Base-by-base conservation (phyloP, 768 basidiomycete species). In the Sarcodon aspratus region DNA sequence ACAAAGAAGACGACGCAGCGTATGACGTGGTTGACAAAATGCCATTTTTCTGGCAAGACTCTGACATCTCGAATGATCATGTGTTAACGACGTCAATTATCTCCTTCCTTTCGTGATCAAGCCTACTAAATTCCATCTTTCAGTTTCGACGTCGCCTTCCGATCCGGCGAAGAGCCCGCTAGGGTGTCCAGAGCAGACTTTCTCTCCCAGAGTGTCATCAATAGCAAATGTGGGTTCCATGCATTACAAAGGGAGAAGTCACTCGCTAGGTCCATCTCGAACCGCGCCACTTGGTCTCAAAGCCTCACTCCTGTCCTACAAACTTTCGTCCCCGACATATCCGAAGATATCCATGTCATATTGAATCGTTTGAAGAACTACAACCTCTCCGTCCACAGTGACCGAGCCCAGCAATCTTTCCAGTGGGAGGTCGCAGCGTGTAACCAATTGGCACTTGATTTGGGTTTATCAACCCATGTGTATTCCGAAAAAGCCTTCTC, bases 91-190 rank as follows among this genome's bases (percentile, higher is more conserved):
- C 69, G 87, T 89, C 54, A 54, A 66, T 46, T 36, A 36, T 12
- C 36, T 36, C 44, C 33, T 48, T 12, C 48, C 9, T 40, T 35
- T 33, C 33, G 33, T 36, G 21, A 34, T 44, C 45, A 32, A 17
- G 17, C 47, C 18, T 43, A 7, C n/a, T 32, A 18, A 36, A 9
- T 47, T 46, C 37, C 44, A 44, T 11, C 38, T 0, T 46, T 21
- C 50, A 88, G 87, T 11, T 78, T 73, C 51, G 87, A 91, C 57
- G 60, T 84, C 21, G 68, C 75, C 3, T 75, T 80, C 53, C 69
- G 73, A 33, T 65, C 76, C 15, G 75, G 75, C 9, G 67, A 71
- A 9, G 75, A 77, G 52, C 75, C 76, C 1, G 36, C 48, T 10
- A 51, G 65, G 21, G 49, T 65, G 4, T 68, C 70, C 1, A 66